Base-by-base conservation (phyloP, 805 yeast species). In the Ogataea allantospora region DNA sequence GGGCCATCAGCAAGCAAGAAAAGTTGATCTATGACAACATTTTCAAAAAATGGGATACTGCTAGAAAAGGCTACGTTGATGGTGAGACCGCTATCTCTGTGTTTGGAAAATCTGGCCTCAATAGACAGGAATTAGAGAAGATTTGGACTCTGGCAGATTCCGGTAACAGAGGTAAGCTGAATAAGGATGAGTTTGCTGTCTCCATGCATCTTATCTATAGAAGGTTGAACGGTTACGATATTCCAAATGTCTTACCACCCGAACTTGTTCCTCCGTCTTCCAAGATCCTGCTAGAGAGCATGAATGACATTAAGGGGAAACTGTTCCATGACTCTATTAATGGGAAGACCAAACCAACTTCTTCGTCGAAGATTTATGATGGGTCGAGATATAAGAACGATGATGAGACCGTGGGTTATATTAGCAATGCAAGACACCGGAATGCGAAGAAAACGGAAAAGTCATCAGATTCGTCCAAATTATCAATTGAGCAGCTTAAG, bases 201-300 rank as follows among this genome's bases (percentile, higher is more conserved):
- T 97, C 98, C 21, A 93, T 91, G 98, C 97, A 95, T 70, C 70
- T 91, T 42, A 91, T 91, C 29, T 91, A 93, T 65, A 77, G 96
- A 60, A 76, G 91, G 46, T 67, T 91, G 57, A 89, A 88, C 55
- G 97, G 97, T 2, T 78, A 77, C 47, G 87, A 83, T n/a, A 65
- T 93, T 34, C 99, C 99, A 16, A 57, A 70, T 32, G 68, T 79
- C 38, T 71, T 91, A 36, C 98, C 98, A 3, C 88, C 95, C 2
- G 95, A 88, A 55, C 73, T 91, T 47, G 67, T 88, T 20, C 98
- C 99, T 6, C 95, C 95, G 2, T 83, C 95, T 6, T 75, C 83
- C 25, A 78, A 80, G 52, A 71, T 83, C 42, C 65, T 93, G 43
- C 82, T 84, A 46, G 87, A 81, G 48, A 74, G 83, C 11, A 75